Conservation (phyloP, 495 filamentous ascomycete species). For the Clavariopsis aquatica region DNA sequence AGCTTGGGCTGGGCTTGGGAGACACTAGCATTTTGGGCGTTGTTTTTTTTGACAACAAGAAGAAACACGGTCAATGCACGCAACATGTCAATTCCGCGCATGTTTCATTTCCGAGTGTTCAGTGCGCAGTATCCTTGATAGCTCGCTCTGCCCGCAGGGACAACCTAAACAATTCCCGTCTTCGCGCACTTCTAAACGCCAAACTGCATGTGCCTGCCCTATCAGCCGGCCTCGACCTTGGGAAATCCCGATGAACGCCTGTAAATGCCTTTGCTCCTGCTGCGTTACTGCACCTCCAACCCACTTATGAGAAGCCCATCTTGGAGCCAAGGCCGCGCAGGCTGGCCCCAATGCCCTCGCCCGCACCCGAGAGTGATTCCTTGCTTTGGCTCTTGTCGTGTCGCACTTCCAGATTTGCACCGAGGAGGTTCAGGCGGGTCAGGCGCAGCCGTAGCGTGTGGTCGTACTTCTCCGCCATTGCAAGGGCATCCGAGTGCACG, state of each 20-base stretch:
- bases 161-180: neutral
- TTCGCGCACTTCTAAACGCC: neutral
- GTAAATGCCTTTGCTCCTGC: conserved; percentile 1
- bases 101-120: too few relatives aligned
- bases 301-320: conserved; percentile 18
- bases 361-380: neutral
- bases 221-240: neutral
- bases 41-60: too few relatives aligned
- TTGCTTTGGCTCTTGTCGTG: conserved; percentile 33
- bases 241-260: conserved; percentile 2
- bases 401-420: conserved; percentile 74
- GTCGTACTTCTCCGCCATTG: conserved; percentile 70
- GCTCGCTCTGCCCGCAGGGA: neutral
- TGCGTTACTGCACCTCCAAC: neutral
- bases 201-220: neutral
- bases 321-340: conserved; percentile 12
- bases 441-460: conserved; percentile 72
- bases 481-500: conserved; percentile 67
- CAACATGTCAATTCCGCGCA: too few relatives aligned
- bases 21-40: too few relatives aligned
- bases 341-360: conserved; percentile 15
- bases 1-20: too few relatives aligned
- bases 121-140: neutral
- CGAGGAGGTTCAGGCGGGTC: conserved; percentile 69
- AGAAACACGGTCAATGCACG: too few relatives aligned